phyloP scores from a whole-genome alignment of 768 basidiomycete genomes.

The Lactarius tabidus region DNA sequence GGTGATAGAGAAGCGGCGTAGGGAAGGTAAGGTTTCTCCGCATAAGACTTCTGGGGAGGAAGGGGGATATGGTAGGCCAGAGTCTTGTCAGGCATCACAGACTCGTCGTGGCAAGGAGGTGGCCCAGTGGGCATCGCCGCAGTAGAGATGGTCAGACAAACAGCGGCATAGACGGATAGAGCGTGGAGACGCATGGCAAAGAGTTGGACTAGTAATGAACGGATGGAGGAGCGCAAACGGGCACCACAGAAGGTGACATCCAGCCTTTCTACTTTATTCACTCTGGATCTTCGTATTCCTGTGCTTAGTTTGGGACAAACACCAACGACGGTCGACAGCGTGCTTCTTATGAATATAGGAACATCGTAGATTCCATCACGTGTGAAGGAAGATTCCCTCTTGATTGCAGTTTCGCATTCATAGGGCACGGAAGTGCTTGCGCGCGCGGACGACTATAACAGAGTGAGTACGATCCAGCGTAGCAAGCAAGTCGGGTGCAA shows the following conservation, averaged over 20 bases:
- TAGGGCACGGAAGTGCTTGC: not conserved
- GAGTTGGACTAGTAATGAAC: conserved; percentile 14
- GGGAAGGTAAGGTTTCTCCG: not conserved
- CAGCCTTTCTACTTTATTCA: conserved; percentile 7
- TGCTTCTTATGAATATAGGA: not conserved
- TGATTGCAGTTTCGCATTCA: not conserved
- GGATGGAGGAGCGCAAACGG: conserved; percentile 6
- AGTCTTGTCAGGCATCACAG: not conserved
- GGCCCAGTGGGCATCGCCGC: conserved; percentile 9
- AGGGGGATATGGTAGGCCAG: not conserved
- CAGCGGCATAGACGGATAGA: conserved; percentile 7
- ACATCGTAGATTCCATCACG: not conserved
- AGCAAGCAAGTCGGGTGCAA: not conserved
- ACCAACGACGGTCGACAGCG: not conserved
- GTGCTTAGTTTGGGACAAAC: not conserved
- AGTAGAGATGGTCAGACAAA: not conserved
- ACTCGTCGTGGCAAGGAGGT: not conserved
- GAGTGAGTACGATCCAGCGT: not conserved
- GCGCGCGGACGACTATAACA: not conserved
- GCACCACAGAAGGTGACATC: not conserved
- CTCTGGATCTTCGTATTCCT: conserved; percentile 13
- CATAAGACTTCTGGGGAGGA: not conserved
- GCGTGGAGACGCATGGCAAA: conserved; percentile 12
- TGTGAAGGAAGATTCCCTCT: not conserved
- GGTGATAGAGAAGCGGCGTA: not conserved